phyloP scores from a whole-genome alignment of 2,329 filamentous ascomycete species.

The Rugonectria rugulosa region DNA sequence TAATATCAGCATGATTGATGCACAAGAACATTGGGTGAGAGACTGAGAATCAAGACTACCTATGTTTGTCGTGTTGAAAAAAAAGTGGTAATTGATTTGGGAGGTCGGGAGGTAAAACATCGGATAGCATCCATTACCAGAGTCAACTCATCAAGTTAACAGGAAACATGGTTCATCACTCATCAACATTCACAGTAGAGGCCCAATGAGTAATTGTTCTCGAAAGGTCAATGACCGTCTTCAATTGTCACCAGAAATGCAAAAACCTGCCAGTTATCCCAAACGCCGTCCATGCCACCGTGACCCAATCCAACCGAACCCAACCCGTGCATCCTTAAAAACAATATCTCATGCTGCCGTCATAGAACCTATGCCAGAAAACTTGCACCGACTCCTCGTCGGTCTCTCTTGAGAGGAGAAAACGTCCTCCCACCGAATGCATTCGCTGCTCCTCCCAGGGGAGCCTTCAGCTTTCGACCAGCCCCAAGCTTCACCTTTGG shows the following conservation, averaged over 20 bases:
- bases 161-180: background rate
- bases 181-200: background rate
- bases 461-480: constrained; percentile 44
- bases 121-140: background rate
- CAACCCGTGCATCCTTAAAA: constrained; percentile 1
- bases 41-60: background rate
- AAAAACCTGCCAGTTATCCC: constrained; percentile 3
- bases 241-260: background rate
- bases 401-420: constrained; percentile 76
- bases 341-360: background rate
- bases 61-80: background rate
- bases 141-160: too few relatives aligned
- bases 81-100: background rate
- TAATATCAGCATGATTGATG: too few relatives aligned
- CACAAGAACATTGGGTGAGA: too few relatives aligned
- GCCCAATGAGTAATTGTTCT: background rate
- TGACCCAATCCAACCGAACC: background rate
- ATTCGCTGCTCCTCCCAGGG: constrained; percentile 50
- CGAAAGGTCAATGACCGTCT: background rate
- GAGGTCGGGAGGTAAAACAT: background rate
- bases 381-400: constrained; percentile 67
- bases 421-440: constrained; percentile 64
- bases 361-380: constrained; percentile 55
- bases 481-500: constrained; percentile 43
- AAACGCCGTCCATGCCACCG: constrained; percentile 32